Evolutionary conservation across 2,329 filamentous ascomycete species (phyloP), one percentile per base, ranked within the genome.

Genomic region (Metarhizium guizhouense): DNA sequence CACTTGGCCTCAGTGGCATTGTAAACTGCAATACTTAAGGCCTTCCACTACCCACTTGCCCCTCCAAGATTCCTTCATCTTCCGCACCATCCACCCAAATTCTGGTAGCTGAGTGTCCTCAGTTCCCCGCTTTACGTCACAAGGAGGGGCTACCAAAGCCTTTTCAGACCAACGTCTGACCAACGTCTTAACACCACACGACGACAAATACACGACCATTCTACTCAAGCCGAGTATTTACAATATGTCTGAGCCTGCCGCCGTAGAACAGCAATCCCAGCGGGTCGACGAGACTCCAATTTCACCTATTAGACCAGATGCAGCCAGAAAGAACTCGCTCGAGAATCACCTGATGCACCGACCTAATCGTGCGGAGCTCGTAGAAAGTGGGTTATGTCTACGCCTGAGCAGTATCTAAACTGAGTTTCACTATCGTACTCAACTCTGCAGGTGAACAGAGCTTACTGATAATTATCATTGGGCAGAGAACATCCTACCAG

Each of bases 401-500:
- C 40, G 13, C 49, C 25, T n/a, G 11, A 29, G 36, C n/a, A 30
- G 47, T 40, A 52, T 20, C 51, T 29, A 20, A 1, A 6, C 42
- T 29, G 16, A n/a, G 25, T 48, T 36, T 18, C 14, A 7, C 30
- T 20, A 10, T 11, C 18, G 18, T n/a, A 6, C 40, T n/a, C 16
- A 6, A 48, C 30, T 30, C 7, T n/a, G 3, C 43, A 47, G 18
- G n/a, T n/a, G 50, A 6, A 45, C 30, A 29, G 32, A 18, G 18
- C 18, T 45, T 6, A 38, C 56, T 63, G 55, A 64, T 67, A 56
- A 65, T 59, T 4, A 6, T 2, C 16, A 10, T n/a, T 40, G n/a
- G 4, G 14, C 63, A 93, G 88, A 85, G 63, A 95, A 96, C 72
- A 96, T 96, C 69, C 84, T 96, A 30, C 88, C 89, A 30, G 83